Evolutionary conservation across 2,329 filamentous ascomycete genomes (phyloP).

Genomic region (Cordyceps javanica): DNA sequence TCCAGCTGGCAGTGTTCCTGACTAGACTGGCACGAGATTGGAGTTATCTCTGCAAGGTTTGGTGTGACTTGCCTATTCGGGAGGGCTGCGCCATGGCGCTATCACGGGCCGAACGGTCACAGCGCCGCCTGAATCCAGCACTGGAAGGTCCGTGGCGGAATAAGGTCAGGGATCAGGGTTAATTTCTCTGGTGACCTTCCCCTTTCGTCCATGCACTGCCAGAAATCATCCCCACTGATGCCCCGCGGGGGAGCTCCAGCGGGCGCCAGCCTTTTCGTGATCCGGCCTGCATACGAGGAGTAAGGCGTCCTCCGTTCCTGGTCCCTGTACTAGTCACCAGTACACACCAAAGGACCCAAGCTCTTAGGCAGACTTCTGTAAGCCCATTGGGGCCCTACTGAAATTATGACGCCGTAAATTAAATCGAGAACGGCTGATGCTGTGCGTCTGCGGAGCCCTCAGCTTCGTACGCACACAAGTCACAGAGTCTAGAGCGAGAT

Average conservation of each 20-base stretch:
- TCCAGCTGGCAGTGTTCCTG: neutral
- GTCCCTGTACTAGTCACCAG: neutral
- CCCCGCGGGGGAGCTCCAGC: slow-evolving; percentile 1
- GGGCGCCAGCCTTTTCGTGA: neutral
- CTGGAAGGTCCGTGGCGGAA: neutral
- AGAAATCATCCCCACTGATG: neutral
- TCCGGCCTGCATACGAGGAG: neutral
- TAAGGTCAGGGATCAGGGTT: neutral
- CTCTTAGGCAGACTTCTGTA: neutral
- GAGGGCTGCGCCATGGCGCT: neutral
- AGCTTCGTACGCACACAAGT: neutral
- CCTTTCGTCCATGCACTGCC: neutral
- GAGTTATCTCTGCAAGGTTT: neutral
- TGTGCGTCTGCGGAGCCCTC: neutral
- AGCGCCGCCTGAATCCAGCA: too few species aligned
- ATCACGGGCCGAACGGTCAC: too few species aligned
- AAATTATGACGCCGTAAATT: neutral
- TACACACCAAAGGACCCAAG: neutral
- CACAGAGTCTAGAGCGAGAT: neutral
- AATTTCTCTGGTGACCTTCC: neutral
- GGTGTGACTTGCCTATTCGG: slow-evolving; percentile 6
- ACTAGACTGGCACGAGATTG: neutral
- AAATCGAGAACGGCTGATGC: neutral
- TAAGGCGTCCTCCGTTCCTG: neutral
- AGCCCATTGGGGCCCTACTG: neutral